Conservation (phyloP, 306 rosid genomes). For the Herpetospermum pedunculosum region DNA sequence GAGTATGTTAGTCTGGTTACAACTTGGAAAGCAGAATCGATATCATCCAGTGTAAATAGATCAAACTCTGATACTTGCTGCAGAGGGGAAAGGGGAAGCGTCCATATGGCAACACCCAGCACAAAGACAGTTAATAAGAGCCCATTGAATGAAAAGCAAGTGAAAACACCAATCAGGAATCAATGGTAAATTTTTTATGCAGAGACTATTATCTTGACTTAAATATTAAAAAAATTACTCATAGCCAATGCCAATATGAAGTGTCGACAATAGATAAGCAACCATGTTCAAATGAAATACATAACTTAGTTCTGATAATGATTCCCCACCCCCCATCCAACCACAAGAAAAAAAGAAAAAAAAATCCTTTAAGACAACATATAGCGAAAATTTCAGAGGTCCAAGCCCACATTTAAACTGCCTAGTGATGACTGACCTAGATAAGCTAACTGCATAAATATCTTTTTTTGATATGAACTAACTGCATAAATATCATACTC, state of each 20-base stretch:
- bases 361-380: background rate
- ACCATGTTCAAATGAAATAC: background rate
- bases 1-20: conserved; percentile 82
- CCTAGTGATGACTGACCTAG: background rate
- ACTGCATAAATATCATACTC: background rate
- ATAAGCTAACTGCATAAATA: background rate
- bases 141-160: background rate
- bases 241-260: background rate
- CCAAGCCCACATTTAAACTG: background rate
- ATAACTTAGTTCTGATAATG: background rate
- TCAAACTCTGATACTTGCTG: conserved; percentile 95
- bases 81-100: conserved; percentile 3
- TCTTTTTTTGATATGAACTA: too few species aligned
- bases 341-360: background rate
- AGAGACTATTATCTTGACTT: background rate
- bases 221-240: background rate
- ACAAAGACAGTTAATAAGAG: background rate
- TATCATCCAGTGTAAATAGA: conserved; percentile 77
- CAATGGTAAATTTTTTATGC: background rate
- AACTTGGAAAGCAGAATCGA: conserved; percentile 82
- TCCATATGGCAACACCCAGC: background rate
- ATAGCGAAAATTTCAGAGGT: background rate
- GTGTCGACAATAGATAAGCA: background rate
- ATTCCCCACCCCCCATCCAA: background rate
- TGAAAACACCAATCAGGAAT: background rate